A percentile compares a stretch with the other conserved stretches of the same genome.
These are phyloP conservation scores for Heliosperma pusillum DNA, from an alignment of 148 eudicot genomes.

Conservation along the genomic window DNA sequence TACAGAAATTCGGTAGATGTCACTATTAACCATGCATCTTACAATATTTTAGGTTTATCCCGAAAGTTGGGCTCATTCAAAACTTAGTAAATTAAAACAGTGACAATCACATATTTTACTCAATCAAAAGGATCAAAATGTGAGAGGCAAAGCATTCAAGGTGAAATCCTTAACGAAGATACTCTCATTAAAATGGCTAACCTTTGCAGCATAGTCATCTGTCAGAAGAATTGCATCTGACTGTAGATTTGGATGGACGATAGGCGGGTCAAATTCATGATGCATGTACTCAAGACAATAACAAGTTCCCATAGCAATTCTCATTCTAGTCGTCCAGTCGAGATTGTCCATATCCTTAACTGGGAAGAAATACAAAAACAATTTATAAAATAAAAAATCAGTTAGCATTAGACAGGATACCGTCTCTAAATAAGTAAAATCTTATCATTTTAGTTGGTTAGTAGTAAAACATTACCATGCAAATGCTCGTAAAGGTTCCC, in stretches of 20 bases:
- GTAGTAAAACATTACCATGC: slow-evolving; percentile 38
- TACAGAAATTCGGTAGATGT: not conserved
- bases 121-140: not conserved
- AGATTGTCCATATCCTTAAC: slow-evolving; percentile 56
- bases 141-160: not conserved
- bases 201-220: slow-evolving; percentile 69
- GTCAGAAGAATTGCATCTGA: slow-evolving; percentile 46
- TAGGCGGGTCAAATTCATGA: slow-evolving; percentile 50
- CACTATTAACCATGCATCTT: too few relatives aligned
- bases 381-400: slow-evolving; percentile 11
- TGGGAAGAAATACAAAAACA: slow-evolving; percentile 19
- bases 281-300: slow-evolving; percentile 71
- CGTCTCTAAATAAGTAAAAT: not conserved
- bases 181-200: slow-evolving; percentile 1
- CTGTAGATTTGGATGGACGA: slow-evolving; percentile 38
- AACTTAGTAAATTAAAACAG: too few relatives aligned
- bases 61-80: too few relatives aligned
- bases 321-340: slow-evolving; percentile 58
- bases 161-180: too few relatives aligned
- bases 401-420: not conserved
- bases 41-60: not conserved
- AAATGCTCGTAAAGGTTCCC: slow-evolving; percentile 66
- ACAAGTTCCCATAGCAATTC: slow-evolving; percentile 56
- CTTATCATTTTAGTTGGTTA: not conserved
- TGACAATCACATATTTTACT: too few relatives aligned